Base-by-base conservation (phyloP, 2,329 filamentous ascomycete species). In the Sporothrix inflata region DNA sequence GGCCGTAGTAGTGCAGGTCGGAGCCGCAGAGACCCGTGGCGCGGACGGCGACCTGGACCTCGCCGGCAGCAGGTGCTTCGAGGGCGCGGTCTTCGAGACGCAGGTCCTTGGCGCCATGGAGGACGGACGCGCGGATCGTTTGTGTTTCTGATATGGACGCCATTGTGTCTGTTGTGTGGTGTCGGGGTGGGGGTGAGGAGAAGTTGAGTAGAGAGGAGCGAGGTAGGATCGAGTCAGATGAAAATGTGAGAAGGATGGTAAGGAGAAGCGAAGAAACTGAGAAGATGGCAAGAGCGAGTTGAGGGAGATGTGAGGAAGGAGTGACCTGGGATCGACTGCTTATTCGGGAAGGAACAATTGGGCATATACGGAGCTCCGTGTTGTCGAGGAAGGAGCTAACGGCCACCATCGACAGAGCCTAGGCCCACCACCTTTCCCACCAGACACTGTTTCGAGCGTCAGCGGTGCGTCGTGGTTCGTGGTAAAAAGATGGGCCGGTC, bases 11-110 rank as follows among this genome's bases (percentile, higher is more conserved):
- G 79, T 90, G 88, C 71, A 89, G 83, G 77, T 90, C 89, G 63
- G 87, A 89, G 75, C 89, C 89, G 79, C 89, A 91, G 78, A 91
- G 83, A 57, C 88, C 88, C 14, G 89, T 90, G 69, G 85, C 84
- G 74, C 85, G 84, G 75, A 90, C 83, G 74, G 85, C 83, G 75
- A 91, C 82, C 77, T 90, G 88, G 63, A 91, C 85, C 76, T 90
- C 87, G 76, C 85, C 83, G 74, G 82, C 79, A 12, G 82, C 82
- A 5, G 88, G 88, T 9, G 84, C 74, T 6, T 87, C 78, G 34
- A 91, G 84, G 4, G 81, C 77, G 73, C 88, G 84, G 71, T 84
- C 81, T 83, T 89, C 84, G 4, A 86, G 76, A 65, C 83, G 82
- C 69, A 87, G 82, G 55, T 87, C 84, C 75, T 81, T 83, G 51